These are phyloP conservation scores for Senna tora DNA, from an alignment of 306 rosid species.

Conservation along the genomic window DNA sequence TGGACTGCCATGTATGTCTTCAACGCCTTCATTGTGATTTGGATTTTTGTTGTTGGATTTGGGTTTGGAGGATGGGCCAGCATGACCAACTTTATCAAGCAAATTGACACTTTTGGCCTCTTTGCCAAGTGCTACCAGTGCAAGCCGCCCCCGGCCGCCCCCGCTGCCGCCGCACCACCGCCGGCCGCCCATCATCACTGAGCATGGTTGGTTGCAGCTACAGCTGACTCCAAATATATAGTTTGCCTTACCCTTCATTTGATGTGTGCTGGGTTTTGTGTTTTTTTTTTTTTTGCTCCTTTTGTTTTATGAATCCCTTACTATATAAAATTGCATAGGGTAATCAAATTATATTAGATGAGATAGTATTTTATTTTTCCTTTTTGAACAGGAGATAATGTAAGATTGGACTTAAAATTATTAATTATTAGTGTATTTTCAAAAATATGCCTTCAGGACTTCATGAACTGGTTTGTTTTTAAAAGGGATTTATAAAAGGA, in stretches of 20 bases:
- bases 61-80: constrained; percentile 99
- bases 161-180: constrained; percentile 47
- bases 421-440: no score
- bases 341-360: constrained; percentile 38
- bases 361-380: constrained; percentile 24
- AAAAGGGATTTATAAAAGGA: no score
- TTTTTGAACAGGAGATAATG: constrained; percentile 16
- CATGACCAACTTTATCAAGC: constrained; percentile 75
- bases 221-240: constrained; percentile 18
- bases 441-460: no score
- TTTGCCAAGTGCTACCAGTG: constrained; percentile 98
- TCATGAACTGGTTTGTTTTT: no score
- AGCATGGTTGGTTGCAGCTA: neutral
- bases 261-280: constrained; percentile 54
- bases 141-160: constrained; percentile 53
- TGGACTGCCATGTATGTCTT: constrained; percentile 84
- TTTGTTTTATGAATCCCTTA: constrained; percentile 54
- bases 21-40: constrained; percentile 70
- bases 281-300: constrained; percentile 32
- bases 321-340: constrained; percentile 55
- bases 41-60: constrained; percentile 87
- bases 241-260: constrained; percentile 45
- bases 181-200: constrained; percentile 47
- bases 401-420: neutral
- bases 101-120: constrained; percentile 86